Conservation (phyloP, 2,329 filamentous ascomycete genomes). For the Cladosporium sphaerospermum region DNA sequence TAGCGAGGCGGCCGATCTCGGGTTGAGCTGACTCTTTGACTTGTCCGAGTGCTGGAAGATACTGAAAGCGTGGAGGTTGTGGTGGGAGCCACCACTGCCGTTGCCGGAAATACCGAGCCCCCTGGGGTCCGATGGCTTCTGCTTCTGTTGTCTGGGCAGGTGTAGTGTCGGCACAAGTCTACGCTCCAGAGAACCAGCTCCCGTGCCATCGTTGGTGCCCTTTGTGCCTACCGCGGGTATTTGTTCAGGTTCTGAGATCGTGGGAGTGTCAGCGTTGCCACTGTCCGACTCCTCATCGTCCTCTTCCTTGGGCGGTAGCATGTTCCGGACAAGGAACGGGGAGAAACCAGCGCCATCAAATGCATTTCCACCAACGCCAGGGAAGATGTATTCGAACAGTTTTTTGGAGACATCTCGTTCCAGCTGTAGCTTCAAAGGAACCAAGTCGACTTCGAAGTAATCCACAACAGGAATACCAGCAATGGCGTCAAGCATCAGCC, state of each 20-base stretch:
- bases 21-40: constrained; percentile 17
- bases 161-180: constrained; percentile 77
- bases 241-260: background rate
- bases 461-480: constrained; percentile 96
- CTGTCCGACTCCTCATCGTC: constrained; percentile 37
- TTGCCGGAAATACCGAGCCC: constrained; percentile 26
- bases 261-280: background rate
- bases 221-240: background rate
- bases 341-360: constrained; percentile 52
- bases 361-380: constrained; percentile 58
- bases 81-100: constrained; percentile 14
- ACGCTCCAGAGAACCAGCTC: constrained; percentile 70
- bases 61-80: constrained; percentile 33
- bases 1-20: constrained; percentile 19
- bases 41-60: constrained; percentile 38
- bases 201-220: constrained; percentile 43
- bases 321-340: constrained; percentile 53
- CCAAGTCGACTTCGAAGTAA: constrained; percentile 89
- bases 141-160: constrained; percentile 33
- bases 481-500: constrained; percentile 97
- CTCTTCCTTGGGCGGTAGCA: constrained; percentile 41
- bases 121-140: constrained; percentile 22
- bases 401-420: constrained; percentile 89
- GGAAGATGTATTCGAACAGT: constrained; percentile 96
- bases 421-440: constrained; percentile 88